Evolutionary conservation across 2,329 filamentous ascomycete genomes (phyloP).

Genomic region (Clonostachys rhizophaga): DNA sequence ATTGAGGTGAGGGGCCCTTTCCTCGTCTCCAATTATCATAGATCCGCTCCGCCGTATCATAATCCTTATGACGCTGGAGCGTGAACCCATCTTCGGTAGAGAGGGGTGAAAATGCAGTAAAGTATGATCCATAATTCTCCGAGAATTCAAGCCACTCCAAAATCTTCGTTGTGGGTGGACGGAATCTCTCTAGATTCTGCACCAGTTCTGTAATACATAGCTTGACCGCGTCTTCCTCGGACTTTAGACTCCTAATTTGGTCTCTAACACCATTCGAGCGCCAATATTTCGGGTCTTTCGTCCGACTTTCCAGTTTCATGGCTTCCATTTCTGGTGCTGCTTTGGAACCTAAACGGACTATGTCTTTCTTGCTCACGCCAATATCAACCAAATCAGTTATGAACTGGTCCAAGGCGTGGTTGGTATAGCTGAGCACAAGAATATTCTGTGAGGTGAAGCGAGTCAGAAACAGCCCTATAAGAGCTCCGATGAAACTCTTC

Average conservation of each 20-base stretch:
- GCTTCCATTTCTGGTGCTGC: slow-evolving; percentile 38
- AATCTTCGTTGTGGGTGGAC: slow-evolving; percentile 18
- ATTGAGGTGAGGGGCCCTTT: background rate
- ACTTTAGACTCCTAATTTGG: slow-evolving; percentile 21
- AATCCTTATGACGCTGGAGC: slow-evolving; percentile 39
- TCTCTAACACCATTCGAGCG: too few species aligned
- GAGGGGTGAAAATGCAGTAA: slow-evolving; percentile 49
- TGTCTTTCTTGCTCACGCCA: slow-evolving; percentile 41
- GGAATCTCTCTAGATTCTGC: background rate
- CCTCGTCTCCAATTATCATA: slow-evolving; percentile 10
- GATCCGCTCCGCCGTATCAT: slow-evolving; percentile 18
- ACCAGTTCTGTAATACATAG: slow-evolving; percentile 16
- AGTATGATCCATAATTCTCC: slow-evolving; percentile 42
- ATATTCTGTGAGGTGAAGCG: slow-evolving; percentile 43
- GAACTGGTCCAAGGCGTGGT: slow-evolving; percentile 64
- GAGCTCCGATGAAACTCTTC: slow-evolving; percentile 69
- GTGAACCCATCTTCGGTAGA: slow-evolving; percentile 35
- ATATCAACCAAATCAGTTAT: slow-evolving; percentile 58
- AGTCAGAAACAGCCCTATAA: slow-evolving; percentile 53
- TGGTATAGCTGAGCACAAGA: slow-evolving; percentile 64
- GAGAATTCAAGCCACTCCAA: slow-evolving; percentile 46
- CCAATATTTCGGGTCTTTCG: slow-evolving; percentile 14
- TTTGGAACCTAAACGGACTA: slow-evolving; percentile 63
- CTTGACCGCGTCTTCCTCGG: background rate
- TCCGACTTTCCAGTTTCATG: slow-evolving; percentile 39